Percentiles rank a stretch among this genome's conserved stretches.
These are phyloP conservation scores for Cordyceps farinosa DNA, from an alignment of 2,329 filamentous ascomycete genomes.

Conservation along the genomic window DNA sequence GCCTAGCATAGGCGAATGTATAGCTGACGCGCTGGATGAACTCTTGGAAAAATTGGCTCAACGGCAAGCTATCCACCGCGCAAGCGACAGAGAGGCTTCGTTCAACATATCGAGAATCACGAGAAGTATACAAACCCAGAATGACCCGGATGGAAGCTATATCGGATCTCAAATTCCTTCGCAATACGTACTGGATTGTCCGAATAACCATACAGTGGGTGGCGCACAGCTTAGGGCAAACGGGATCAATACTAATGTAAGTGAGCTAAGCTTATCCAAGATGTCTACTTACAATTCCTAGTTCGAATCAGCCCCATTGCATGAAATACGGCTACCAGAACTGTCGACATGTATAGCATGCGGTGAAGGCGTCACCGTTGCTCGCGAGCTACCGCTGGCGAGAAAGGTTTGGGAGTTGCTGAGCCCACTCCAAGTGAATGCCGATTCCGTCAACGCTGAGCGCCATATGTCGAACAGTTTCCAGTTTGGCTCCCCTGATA, in stretches of 20 bases:
- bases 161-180: conserved; percentile 28
- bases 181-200: conserved; percentile 36
- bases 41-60: conserved; percentile 32
- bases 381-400: conserved; percentile 35
- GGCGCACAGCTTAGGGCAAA: conserved; percentile 31
- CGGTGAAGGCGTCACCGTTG: conserved; percentile 31
- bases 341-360: conserved; percentile 31
- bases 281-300: neutral
- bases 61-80: conserved; percentile 34
- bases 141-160: conserved; percentile 31
- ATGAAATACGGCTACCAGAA: neutral
- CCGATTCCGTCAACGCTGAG: conserved; percentile 37
- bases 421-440: conserved; percentile 34
- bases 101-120: conserved; percentile 35
- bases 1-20: conserved; percentile 30
- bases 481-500: conserved; percentile 28
- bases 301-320: neutral
- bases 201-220: conserved; percentile 33
- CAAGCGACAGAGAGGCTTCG: conserved; percentile 38
- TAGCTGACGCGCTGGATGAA: conserved; percentile 35
- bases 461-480: conserved; percentile 35
- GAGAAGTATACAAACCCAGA: conserved; percentile 32
- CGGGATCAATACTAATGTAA: conserved; percentile 26
- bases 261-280: conserved; percentile 8
- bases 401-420: conserved; percentile 36